Evolutionary conservation across 352 stramenopile species (phyloP).

Genomic region (Pythium periplocum): DNA sequence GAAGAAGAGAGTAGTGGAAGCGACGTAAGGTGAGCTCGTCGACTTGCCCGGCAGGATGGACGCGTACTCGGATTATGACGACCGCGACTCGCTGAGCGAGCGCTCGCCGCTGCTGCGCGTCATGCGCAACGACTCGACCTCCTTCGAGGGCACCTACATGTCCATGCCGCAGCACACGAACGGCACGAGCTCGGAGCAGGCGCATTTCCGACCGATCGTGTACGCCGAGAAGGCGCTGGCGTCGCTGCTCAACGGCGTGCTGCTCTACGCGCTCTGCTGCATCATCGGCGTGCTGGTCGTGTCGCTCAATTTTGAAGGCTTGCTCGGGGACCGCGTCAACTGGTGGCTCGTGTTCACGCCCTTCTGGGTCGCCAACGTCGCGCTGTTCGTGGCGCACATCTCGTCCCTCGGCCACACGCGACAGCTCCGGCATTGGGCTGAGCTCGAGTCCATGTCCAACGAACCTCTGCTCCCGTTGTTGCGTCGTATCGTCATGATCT

Average conservation of each 20-base stretch:
- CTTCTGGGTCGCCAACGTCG: constrained; percentile 75
- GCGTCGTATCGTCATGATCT: constrained; percentile 68
- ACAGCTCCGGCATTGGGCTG: constrained; percentile 65
- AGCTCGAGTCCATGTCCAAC: constrained; percentile 77
- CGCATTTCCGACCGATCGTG: constrained; percentile 69
- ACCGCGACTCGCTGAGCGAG: constrained; percentile 27
- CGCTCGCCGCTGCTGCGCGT: constrained; percentile 63
- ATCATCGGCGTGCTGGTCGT: constrained; percentile 62
- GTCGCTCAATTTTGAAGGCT: constrained; percentile 73
- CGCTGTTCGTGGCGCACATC: constrained; percentile 54
- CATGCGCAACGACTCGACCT: constrained; percentile 39
- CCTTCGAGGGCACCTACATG: constrained; percentile 72
- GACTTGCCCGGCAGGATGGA: neutral
- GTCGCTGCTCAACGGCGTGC: constrained; percentile 65
- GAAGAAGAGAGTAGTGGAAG: too few relatives aligned
- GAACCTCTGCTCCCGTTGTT: constrained; percentile 75
- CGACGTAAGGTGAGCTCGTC: too few relatives aligned
- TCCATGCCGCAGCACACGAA: constrained; percentile 37
- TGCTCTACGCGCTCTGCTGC: constrained; percentile 75
- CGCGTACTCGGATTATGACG: neutral
- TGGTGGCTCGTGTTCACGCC: constrained; percentile 81
- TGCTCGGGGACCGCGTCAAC: constrained; percentile 54
- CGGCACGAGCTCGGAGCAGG: constrained; percentile 22
- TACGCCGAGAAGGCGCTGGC: constrained; percentile 73
- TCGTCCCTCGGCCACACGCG: constrained; percentile 58